phyloP scores from a whole-genome alignment of 805 yeast species.

The Scheffersomyces stipitis region DNA sequence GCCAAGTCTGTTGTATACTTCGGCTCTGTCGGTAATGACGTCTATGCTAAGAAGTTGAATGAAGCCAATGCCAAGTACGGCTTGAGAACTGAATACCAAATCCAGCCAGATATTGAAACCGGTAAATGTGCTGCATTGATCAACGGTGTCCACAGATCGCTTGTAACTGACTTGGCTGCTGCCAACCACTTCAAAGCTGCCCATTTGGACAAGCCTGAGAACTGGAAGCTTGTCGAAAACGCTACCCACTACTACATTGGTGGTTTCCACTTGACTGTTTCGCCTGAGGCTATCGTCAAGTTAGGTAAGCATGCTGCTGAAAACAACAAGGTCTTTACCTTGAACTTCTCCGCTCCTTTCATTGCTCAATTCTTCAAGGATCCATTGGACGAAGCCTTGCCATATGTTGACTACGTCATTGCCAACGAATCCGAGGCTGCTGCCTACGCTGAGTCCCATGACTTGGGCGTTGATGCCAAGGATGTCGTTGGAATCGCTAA shows the following conservation, averaged over 20 bases:
- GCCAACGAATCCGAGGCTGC: constrained; percentile 98
- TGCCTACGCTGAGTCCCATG: constrained; percentile 87
- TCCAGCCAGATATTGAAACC: constrained; percentile 74
- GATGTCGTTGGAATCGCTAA: constrained; percentile 80
- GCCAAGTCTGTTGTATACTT: constrained; percentile 81
- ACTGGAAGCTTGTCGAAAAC: constrained; percentile 81
- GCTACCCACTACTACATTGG: constrained; percentile 90
- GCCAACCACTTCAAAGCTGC: constrained; percentile 94
- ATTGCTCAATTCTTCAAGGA: constrained; percentile 94
- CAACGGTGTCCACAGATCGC: constrained; percentile 83
- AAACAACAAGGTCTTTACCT: constrained; percentile 69
- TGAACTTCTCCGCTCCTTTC: constrained; percentile 96
- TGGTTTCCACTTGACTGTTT: constrained; percentile 98
- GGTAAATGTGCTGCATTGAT: constrained; percentile 98
- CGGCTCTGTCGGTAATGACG: constrained; percentile 95
- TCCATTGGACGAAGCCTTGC: constrained; percentile 73
- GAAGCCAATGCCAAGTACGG: constrained; percentile 89
- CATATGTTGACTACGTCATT: constrained; percentile 87
- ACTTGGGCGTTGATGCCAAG: constrained; percentile 43
- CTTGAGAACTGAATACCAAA: constrained; percentile 80
- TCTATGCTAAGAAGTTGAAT: constrained; percentile 74
- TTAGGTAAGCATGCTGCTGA: constrained; percentile 92
- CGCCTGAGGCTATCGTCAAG: constrained; percentile 88
- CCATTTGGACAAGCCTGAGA: constrained; percentile 84
- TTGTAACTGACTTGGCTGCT: constrained; percentile 95